phyloP scores from a whole-genome alignment of 2,329 filamentous ascomycete species.

The Aspergillus ustus region DNA sequence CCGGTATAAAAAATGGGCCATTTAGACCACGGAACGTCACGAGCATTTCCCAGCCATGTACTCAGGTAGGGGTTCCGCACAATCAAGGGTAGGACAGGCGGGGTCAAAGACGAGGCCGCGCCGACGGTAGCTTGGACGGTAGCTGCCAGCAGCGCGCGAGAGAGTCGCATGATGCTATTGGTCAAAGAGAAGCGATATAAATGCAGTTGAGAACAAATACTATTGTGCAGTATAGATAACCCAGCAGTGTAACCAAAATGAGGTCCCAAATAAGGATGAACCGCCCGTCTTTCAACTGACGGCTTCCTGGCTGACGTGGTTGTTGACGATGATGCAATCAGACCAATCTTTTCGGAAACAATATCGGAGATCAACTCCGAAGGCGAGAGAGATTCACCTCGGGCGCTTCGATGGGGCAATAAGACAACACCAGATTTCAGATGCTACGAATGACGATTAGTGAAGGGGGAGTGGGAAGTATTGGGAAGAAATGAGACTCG shows the following conservation, averaged over 20 bases:
- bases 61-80: constrained; percentile 79
- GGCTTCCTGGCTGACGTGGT: neutral
- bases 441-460: neutral
- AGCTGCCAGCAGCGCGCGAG: constrained; percentile 36
- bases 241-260: constrained; percentile 4
- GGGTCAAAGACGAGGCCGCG: constrained; percentile 59
- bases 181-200: neutral
- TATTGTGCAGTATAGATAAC: constrained; percentile 2
- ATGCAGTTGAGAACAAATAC: neutral
- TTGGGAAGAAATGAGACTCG: neutral
- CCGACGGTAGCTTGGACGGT: constrained; percentile 48
- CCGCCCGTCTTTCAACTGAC: neutral
- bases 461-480: neutral
- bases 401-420: neutral
- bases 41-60: constrained; percentile 73
- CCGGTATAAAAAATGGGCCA: constrained; percentile 90
- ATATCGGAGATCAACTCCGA: neutral
- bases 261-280: neutral
- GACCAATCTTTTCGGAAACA: neutral
- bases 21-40: constrained; percentile 75
- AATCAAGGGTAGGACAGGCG: constrained; percentile 72
- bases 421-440: constrained; percentile 1
- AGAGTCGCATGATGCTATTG: constrained; percentile 35
- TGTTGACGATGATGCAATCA: constrained; percentile 23
- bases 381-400: neutral